Conservation (phyloP, 2,329 filamentous ascomycete species). For the Clonostachys chloroleuca region DNA sequence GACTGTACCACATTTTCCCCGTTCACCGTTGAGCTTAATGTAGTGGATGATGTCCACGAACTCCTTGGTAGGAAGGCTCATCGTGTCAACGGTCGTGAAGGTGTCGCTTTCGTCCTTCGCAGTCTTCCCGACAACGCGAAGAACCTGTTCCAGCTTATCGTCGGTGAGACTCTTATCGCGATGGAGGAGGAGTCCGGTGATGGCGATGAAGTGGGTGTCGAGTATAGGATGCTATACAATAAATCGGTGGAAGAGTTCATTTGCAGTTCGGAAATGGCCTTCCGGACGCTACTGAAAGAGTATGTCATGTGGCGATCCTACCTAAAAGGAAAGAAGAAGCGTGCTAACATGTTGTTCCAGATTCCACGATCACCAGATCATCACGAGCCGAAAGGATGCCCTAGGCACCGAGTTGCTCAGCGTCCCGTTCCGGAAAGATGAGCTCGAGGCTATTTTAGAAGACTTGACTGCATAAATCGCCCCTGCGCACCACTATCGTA, state of each 20-base stretch:
- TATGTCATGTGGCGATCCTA: slow-evolving; percentile 31
- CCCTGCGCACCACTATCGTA: too few relatives aligned
- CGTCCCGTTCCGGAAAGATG: slow-evolving; percentile 81
- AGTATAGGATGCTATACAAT: slow-evolving; percentile 89
- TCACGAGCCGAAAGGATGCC: slow-evolving; percentile 81
- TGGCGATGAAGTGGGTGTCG: slow-evolving; percentile 63
- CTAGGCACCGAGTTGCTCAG: slow-evolving; percentile 82
- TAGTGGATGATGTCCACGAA: slow-evolving; percentile 86
- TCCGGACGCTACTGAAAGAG: slow-evolving; percentile 90
- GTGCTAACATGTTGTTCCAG: slow-evolving; percentile 33
- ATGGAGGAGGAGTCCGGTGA: slow-evolving; percentile 50
- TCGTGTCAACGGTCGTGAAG: slow-evolving; percentile 82
- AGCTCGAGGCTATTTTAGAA: slow-evolving; percentile 84
- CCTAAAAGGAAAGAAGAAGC: not conserved
- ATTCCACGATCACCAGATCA: slow-evolving; percentile 97
- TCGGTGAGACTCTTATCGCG: slow-evolving; percentile 76
- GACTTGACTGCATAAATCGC: slow-evolving; percentile 42
- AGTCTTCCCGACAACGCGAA: slow-evolving; percentile 90
- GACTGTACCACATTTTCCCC: slow-evolving; percentile 87
- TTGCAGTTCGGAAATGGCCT: slow-evolving; percentile 93
- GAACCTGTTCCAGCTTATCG: slow-evolving; percentile 77
- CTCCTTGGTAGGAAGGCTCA: slow-evolving; percentile 77
- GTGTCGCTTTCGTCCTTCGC: slow-evolving; percentile 85
- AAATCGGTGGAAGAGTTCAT: slow-evolving; percentile 97
- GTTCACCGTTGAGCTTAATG: slow-evolving; percentile 67